Evolutionary conservation across 2,329 filamentous ascomycete species (phyloP), one percentile per base, ranked within the genome.

Genomic region (Dothistroma pini): DNA sequence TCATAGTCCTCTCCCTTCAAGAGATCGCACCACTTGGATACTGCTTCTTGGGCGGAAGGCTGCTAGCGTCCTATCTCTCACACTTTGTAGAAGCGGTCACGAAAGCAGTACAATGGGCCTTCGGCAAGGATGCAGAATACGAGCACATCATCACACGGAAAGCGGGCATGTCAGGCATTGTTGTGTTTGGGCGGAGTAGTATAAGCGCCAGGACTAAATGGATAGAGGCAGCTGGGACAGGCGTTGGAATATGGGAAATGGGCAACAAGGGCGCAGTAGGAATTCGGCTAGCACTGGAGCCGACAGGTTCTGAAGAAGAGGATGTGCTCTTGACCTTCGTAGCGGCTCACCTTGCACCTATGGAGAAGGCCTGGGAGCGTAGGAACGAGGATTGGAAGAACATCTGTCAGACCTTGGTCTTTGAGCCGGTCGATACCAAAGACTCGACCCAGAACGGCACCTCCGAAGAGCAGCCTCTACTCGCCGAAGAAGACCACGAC

Each of bases 181-280:
- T 97, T 81, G 82, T 97, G 19, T 96, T 96, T 73, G 89, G 88
- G 21, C 86, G 86, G 59, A 81, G 88, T 2, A 77, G 81, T 49
- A 70, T 84, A 48, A 80, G 83, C 0, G 75, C 81, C 9, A 80
- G 83, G 25, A 79, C 97, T 56, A 78, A 79, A 57, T 80, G 84
- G 69, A 78, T 95, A n/a, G 84, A 91, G 66, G 87, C 85, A n/a
- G 91, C 89, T 1, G 90, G 89, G 57, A 88, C 92, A 1, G 93
- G 95, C 0, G 89, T 97, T 54, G 95, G 95, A 0, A 75, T 92
- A 0, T 88, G 87, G 60, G 89, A 93, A 54, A 95, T 96, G 89
- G 95, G 92, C 16, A 97, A 97, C 76, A 99, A 99, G 77, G 95
- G 93, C 32, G 93, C 92, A 3, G 89, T 96, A 0, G 95, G 89